Conservation (phyloP, 768 basidiomycete genomes). For the Candolleomyces efflorescens region DNA sequence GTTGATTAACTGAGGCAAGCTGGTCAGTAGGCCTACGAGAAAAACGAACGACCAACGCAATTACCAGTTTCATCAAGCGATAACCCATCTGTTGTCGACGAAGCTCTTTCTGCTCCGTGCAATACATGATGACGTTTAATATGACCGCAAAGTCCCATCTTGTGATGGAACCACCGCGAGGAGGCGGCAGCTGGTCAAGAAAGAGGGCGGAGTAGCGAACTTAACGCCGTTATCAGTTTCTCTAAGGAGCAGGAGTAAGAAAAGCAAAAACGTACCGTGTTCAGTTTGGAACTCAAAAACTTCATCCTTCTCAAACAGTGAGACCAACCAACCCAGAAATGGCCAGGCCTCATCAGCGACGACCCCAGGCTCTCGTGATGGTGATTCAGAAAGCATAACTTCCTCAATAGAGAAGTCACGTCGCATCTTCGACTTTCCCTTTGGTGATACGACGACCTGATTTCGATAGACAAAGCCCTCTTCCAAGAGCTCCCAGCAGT, state of each 20-base stretch:
- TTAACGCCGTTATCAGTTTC: slow-evolving; percentile 4
- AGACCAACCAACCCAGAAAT: slow-evolving; percentile 63
- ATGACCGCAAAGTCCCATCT: slow-evolving; percentile 11
- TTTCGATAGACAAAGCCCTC: slow-evolving; percentile 44
- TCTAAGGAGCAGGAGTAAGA: background rate
- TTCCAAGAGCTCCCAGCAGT: slow-evolving; percentile 59
- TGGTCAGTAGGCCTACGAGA: background rate
- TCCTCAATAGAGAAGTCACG: slow-evolving; percentile 14
- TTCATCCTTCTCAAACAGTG: slow-evolving; percentile 69
- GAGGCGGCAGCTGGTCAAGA: slow-evolving; percentile 14
- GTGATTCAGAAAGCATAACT: slow-evolving; percentile 10
- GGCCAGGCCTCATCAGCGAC: slow-evolving; percentile 68
- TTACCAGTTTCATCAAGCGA: slow-evolving; percentile 21
- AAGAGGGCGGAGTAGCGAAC: slow-evolving; percentile 35
- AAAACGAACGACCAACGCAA: background rate
- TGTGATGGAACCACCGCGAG: slow-evolving; percentile 6
- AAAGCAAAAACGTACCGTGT: slow-evolving; percentile 25
- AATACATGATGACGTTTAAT: slow-evolving; percentile 24
- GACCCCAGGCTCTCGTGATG: slow-evolving; percentile 21
- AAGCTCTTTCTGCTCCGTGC: slow-evolving; percentile 24
- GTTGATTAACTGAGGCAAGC: slow-evolving; percentile 32
- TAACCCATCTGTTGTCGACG: slow-evolving; percentile 24
- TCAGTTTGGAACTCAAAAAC: slow-evolving; percentile 26
- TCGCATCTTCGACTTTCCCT: slow-evolving; percentile 31
- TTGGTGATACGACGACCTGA: slow-evolving; percentile 23